Base-by-base conservation (phyloP, 805 yeast species). In the Starmerella stigmatis region DNA sequence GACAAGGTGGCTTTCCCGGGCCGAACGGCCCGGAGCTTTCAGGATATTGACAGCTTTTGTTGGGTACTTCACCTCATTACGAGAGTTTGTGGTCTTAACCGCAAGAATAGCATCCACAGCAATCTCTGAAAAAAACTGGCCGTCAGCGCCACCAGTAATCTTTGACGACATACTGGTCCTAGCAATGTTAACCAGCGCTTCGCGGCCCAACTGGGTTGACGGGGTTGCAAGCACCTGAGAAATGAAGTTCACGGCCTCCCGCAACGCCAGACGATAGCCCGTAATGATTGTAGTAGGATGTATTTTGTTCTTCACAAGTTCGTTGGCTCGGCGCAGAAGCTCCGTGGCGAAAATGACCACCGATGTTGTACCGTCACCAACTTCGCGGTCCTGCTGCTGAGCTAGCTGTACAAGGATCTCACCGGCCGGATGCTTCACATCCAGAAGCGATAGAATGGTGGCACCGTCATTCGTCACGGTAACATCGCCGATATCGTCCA, bases 391-490 rank as follows among this genome's bases (percentile, higher is more conserved):
- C 69, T 92, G 99, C 65, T 92, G 97, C 64, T 92, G 96, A 2
- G 98, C 98, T 60, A 92, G 73, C 61, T 92, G 97, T 41, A 92
- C 98, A 47, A 92, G 70, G 57, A 92, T 92, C 68, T 86, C 89
- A 15, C 97, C 98, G 1, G 98, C 98, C 28, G 99, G 99, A 64
- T 92, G 98, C 66, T 92, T 96, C 42, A 92, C 97, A 62, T 92
- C 98, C 53, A 92, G 70, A 43, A 94, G 67, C 9, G 86, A 74
- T 52, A 92, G 70, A 58, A 92, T 92, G 4, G 98, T 92, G 48
- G 99, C 98, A 54, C 99, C 99, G 65, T 92, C 99, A 66, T 92
- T 92, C 37, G 99, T 92, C 41, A 92, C 96, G 5, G 96, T 88
- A 37, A 92, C 96, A 66, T 94, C 98, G 52, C 98, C 98, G 66